Evolutionary conservation across 2,329 filamentous ascomycete species (phyloP), one percentile per base, ranked within the genome.

Genomic region (Colletotrichum musicola): DNA sequence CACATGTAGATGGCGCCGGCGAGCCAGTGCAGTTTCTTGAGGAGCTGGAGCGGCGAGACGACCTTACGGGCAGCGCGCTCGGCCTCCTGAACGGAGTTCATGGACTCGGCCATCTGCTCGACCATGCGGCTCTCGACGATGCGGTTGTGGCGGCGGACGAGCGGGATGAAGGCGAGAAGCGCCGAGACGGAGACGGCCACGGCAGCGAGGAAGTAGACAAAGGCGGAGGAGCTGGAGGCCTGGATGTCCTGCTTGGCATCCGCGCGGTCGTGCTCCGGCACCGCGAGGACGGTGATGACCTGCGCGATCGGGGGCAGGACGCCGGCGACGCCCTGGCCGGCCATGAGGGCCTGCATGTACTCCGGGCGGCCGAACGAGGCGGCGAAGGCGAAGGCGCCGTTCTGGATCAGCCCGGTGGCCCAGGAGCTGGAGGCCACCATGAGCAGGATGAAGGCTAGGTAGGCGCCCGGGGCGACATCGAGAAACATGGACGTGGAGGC

Each of bases 301-400:
- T 98, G 95, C 1, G 94, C 93, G 55, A 97, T 85, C 55, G 93
- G 91, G 0, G 96, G 96, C 4, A 98, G 83, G 10, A 99, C 95
- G 35, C 96, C 96, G 0, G 96, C 95, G 4, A 99, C 86, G 38
- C 91, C 95, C 80, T 99, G 96, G 1, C 96, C 96, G 3, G 92
- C 90, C 95, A 99, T 98, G 79, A 98, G 94, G 25, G 92, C 95
- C 80, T 98, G 95, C 63, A 94, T 97, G 79, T 98, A 99, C 79
- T 96, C 93, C 20, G 92, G 89, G 59, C 93, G 86, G 42, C 91
- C 93, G 75, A 97, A 98, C 60, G 93, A 91, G 4, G 93, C 89
- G 3, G 94, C 94, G 77, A 95, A 98, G 3, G 96, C 94, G 78
- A 98, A 97, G 12, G 96, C 89, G 18, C 96, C 96, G 78, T 98